Conservation (phyloP, 768 basidiomycete genomes). For the Tylopilus sp. region DNA sequence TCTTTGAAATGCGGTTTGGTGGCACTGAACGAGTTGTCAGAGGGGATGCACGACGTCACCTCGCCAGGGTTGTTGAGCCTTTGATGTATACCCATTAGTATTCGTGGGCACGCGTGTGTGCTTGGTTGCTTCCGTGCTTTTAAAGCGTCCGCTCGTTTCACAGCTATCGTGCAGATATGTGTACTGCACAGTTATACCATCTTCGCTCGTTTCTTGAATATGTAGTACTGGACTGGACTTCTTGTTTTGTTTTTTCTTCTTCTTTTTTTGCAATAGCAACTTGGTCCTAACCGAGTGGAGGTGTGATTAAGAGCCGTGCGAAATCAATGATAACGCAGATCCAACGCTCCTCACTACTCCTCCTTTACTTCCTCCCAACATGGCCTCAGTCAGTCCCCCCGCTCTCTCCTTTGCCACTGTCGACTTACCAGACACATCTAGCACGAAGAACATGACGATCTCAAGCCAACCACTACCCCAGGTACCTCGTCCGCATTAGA, state of each 20-base stretch:
- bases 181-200: slow-evolving; percentile 26
- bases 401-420: not conserved
- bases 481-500: slow-evolving; percentile 37
- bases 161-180: slow-evolving; percentile 18
- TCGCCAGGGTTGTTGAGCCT: slow-evolving; percentile 15
- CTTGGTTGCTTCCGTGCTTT: slow-evolving; percentile 17
- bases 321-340: slow-evolving; percentile 49
- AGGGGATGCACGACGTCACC: slow-evolving; percentile 38
- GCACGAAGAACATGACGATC: slow-evolving; percentile 68
- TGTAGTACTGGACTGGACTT: slow-evolving; percentile 21
- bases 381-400: slow-evolving; percentile 48
- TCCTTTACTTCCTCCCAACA: slow-evolving; percentile 30
- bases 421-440: slow-evolving; percentile 18
- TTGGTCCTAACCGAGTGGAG: slow-evolving; percentile 3
- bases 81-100: slow-evolving; percentile 18
- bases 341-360: slow-evolving; percentile 13
- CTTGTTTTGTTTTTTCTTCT: slow-evolving; percentile 6
- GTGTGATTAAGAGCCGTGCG: slow-evolving; percentile 46
- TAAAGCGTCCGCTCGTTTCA: slow-evolving; percentile 24
- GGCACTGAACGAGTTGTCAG: slow-evolving; percentile 22
- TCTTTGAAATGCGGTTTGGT: not conserved
- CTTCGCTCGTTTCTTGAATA: slow-evolving; percentile 28
- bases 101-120: slow-evolving; percentile 4
- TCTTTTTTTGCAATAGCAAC: slow-evolving; percentile 26
- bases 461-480: slow-evolving; percentile 64